A percentile compares a stretch with the other conserved stretches of the same genome.
Conservation (phyloP, 202 grass and related monocot genomes). For the Musa balbisiana region DNA sequence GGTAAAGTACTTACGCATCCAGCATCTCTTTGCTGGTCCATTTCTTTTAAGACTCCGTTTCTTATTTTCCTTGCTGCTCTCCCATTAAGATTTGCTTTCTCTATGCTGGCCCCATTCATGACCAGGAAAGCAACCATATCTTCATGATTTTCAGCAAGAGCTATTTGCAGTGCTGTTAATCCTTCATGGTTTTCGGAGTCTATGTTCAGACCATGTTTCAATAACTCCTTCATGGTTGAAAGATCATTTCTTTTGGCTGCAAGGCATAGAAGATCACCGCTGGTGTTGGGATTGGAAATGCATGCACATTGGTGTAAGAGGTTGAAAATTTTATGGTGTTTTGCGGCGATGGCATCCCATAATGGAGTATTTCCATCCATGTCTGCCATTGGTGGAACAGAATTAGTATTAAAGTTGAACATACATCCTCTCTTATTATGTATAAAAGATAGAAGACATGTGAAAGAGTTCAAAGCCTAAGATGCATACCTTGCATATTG, state of each 20-base stretch:
- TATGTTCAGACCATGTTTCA: conserved; percentile 57
- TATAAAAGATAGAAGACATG: too few species aligned
- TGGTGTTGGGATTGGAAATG: conserved; percentile 38
- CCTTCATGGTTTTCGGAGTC: conserved; percentile 61
- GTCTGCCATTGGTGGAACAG: conserved; percentile 35
- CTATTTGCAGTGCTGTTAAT: conserved; percentile 45
- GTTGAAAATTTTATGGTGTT: conserved; percentile 86
- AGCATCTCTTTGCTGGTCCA: conserved; percentile 40
- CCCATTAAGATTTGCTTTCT: conserved; percentile 28
- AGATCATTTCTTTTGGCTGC: conserved; percentile 54
- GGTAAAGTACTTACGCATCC: conserved; percentile 39
- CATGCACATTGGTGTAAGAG: conserved; percentile 55
- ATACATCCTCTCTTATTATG: neutral
- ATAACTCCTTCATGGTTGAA: conserved; percentile 52
- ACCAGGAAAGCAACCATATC: conserved; percentile 49
- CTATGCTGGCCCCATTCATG: conserved; percentile 54
- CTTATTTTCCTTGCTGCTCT: conserved; percentile 19
- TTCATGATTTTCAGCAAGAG: conserved; percentile 39
- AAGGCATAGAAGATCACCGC: conserved; percentile 58
- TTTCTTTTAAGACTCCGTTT: conserved; percentile 33
- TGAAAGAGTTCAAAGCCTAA: neutral
- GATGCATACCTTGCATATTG: conserved; percentile 48
- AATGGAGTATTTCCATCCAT: conserved; percentile 56
- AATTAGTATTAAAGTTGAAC: neutral
- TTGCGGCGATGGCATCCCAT: conserved; percentile 59